Evolutionary conservation across 2,329 filamentous ascomycete species (phyloP).

Genomic region (Ceratocystis alfenasii): DNA sequence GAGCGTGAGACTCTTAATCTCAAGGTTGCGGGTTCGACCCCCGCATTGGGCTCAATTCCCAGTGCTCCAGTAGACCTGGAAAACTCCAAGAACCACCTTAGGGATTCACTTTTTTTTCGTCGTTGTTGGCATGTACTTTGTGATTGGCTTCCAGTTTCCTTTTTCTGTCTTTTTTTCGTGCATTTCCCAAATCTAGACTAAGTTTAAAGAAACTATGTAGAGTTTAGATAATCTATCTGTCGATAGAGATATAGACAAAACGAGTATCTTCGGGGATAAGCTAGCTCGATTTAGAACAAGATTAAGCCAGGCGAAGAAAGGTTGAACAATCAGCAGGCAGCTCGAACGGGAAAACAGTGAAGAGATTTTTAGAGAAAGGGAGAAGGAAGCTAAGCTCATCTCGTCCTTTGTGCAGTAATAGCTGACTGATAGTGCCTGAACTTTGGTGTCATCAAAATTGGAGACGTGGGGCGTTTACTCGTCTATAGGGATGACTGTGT

Average conservation of each 20-base stretch:
- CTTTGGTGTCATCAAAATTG: background rate
- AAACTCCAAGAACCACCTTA: constrained; percentile 11
- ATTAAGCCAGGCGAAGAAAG: background rate
- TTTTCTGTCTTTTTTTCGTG: background rate
- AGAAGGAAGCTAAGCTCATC: background rate
- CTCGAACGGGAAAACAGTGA: background rate
- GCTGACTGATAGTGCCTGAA: background rate
- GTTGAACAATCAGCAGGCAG: background rate
- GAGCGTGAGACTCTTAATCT: constrained; percentile 59
- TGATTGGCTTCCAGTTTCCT: background rate
- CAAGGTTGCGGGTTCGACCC: constrained; percentile 35
- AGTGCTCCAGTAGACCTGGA: constrained; percentile 21
- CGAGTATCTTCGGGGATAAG: no score
- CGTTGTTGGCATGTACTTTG: background rate
- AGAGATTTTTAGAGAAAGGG: background rate
- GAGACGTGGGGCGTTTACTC: background rate
- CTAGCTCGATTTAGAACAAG: background rate
- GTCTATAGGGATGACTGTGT: background rate
- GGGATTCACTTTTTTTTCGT: background rate
- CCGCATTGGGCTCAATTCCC: constrained; percentile 27
- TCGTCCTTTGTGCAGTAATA: background rate
- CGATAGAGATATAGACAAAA: no score
- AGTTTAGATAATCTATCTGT: no score
- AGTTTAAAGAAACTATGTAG: no score
- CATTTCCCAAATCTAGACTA: no score